Evolutionary conservation across 1,139 yeast genomes (phyloP).

Genomic region (Yamadazyma jaroonii): DNA sequence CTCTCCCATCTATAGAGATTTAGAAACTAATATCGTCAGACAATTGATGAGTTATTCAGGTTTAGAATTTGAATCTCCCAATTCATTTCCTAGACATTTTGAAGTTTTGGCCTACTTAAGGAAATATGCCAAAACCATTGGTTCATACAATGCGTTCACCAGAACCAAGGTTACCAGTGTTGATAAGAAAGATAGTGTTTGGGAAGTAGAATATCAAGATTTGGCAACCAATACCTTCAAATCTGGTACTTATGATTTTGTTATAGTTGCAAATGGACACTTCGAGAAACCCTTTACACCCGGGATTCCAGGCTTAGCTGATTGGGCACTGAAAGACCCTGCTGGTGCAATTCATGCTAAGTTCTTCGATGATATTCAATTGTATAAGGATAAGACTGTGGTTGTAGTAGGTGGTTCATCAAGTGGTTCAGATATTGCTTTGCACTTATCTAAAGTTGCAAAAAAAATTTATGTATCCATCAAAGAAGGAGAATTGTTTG

Average conservation of each 20-base stretch:
- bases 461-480: conserved; percentile 35
- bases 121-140: conserved; percentile 28
- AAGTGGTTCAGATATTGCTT: conserved; percentile 48
- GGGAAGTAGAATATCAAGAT: conserved; percentile 4
- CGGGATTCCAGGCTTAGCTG: conserved; percentile 34
- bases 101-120: conserved; percentile 38
- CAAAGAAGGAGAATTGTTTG: conserved; percentile 15
- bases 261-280: conserved; percentile 48
- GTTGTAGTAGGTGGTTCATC: conserved; percentile 48
- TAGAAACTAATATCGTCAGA: conserved; percentile 47
- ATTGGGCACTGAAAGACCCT: conserved; percentile 32
- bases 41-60: conserved; percentile 42
- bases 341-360: conserved; percentile 39
- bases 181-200: conserved; percentile 9
- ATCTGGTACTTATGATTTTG: conserved; percentile 34
- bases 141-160: conserved; percentile 20
- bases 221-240: conserved; percentile 1
- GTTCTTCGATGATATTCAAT: conserved; percentile 31
- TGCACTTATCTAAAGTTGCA: conserved; percentile 39
- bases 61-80: conserved; percentile 26
- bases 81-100: conserved; percentile 34
- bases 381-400: conserved; percentile 35
- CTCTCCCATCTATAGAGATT: conserved; percentile 46
- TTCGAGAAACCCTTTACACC: conserved; percentile 45
- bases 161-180: conserved; percentile 22